Base-by-base conservation (phyloP, 768 basidiomycete genomes). In the Thelephora ganbajun region DNA sequence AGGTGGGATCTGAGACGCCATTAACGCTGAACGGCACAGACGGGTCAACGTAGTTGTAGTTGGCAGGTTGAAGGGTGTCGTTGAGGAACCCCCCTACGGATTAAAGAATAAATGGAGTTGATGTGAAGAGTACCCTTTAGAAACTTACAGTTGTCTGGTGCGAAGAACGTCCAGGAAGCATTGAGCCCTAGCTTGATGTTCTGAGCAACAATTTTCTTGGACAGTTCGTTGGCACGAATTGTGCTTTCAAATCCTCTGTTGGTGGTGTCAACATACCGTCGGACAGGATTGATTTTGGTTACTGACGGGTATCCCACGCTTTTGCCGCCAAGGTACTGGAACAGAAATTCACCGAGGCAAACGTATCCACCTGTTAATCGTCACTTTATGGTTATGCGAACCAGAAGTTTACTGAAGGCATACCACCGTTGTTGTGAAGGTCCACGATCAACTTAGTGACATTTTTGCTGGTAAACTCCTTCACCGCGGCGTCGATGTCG, bases 381-480 rank as follows among this genome's bases (percentile, higher is more conserved):
- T 46, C 16, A 19, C 35, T 36, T 45, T 20, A 18, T 30, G 42
- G n/a, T 13, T 6, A 14, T 23, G 16, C 11, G 14, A 34, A 33
- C n/a, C 30, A 14, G 22, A n/a, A 23, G 14, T 23, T 12, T 13
- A 35, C 13, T 11, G n/a, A 3, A 13, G 5, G 49, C 69, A n/a
- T 41, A 72, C 79, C 79, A 48, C 72, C 74, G 52, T 83, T 83
- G 57, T 79, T 75, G 11, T 73, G 73, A 33, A 79, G 56, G 56
- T 81, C 79, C 35, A 82, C 66, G 19, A 81, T 52, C 11, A 80
- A 59, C 30, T 66, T 69, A 0, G 65, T 70, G 11, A 77, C 72
- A 3, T 73, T 73, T 1, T 68, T 65, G 0, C 57, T 51, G 51
- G 76, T 59, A 63, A 81, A 74, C 3, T 66, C 55, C 1, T 53